Base-by-base conservation (phyloP, 1,284 basidiomycete genomes). In the Ustilago cynodontis region DNA sequence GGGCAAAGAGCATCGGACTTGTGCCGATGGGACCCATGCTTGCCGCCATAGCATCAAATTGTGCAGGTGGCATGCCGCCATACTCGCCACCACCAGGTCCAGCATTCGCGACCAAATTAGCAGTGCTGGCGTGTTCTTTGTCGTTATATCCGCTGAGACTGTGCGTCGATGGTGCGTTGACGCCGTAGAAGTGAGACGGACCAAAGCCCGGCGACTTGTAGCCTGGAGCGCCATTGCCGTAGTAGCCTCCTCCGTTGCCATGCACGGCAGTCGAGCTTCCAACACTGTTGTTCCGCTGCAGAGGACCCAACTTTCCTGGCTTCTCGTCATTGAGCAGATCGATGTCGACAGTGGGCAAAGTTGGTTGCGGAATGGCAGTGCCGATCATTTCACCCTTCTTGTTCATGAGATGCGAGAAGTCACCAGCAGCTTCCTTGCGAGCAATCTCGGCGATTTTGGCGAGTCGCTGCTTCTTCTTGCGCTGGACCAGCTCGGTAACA, bases 401-500 rank as follows among this genome's bases (percentile, higher is more conserved):
- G 88, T 95, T 94, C 89, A 93, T 95, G 80, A 96, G 89, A 86
- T 95, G 94, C 52, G 93, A 93, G 87, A 89, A 95, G 86, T 94
- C 93, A 72, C 94, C 93, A 78, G 90, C 90, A 3, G 94, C 96
- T 87, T 98, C 92, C 85, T 94, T 95, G 88, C 92, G 91, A 31
- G 95, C 95, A 43, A 93, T 89, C 63, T 91, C 93, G 16, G 91
- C 91, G 63, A 94, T 92, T 79, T 93, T 92, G 8, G 90, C 91
- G 43, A 94, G 88, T 41, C 96, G 92, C 82, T 94, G 91, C 86
- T 93, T 93, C 83, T 93, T 93, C 87, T 93, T 93, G 80, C 93
- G 92, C 86, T 94, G 94, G 88, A 99, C 95, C 71, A 98, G 91
- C 85, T 93, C 93, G 65, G 92, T 90, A 80, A 99, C 98, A 78